Percentiles rank a stretch among this genome's conserved stretches.
Evolutionary conservation across 164 flowering plant genomes (phyloP).

Genomic region (Saururus chinensis): DNA sequence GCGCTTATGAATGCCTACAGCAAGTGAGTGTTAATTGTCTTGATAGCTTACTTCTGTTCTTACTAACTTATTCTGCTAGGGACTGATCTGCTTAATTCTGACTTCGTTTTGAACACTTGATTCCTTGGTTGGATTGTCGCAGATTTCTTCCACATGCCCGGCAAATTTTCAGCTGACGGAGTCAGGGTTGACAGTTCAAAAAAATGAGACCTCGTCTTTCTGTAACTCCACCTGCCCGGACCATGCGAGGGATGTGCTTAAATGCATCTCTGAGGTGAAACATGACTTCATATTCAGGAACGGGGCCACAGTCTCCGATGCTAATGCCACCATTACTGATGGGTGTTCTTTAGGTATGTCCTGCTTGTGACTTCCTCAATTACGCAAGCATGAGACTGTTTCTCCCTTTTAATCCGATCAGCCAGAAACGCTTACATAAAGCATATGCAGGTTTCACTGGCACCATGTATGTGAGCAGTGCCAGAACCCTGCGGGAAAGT

Average conservation of each 20-base stretch:
- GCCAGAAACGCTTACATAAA: neutral
- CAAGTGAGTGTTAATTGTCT: neutral
- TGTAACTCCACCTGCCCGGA: neutral
- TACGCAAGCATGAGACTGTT: neutral
- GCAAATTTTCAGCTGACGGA: neutral
- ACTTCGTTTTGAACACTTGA: too few relatives aligned
- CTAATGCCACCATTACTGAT: neutral
- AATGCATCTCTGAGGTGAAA: neutral
- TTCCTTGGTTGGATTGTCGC: neutral
- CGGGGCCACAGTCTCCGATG: neutral
- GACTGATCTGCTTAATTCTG: neutral
- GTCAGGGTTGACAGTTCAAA: neutral
- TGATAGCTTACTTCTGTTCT: neutral
- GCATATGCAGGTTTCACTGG: neutral
- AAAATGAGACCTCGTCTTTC: neutral
- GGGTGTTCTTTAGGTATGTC: neutral
- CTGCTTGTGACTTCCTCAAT: neutral
- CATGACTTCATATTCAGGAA: neutral
- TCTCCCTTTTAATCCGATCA: neutral
- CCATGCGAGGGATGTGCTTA: neutral
- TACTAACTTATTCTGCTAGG: neutral
- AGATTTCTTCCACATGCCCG: neutral
- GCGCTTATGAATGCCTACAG: neutral
- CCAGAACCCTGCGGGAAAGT: neutral
- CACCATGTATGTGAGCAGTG: neutral